Evolutionary conservation across 2,329 filamentous ascomycete genomes (phyloP).

Genomic region (Ceratocystis papillata): DNA sequence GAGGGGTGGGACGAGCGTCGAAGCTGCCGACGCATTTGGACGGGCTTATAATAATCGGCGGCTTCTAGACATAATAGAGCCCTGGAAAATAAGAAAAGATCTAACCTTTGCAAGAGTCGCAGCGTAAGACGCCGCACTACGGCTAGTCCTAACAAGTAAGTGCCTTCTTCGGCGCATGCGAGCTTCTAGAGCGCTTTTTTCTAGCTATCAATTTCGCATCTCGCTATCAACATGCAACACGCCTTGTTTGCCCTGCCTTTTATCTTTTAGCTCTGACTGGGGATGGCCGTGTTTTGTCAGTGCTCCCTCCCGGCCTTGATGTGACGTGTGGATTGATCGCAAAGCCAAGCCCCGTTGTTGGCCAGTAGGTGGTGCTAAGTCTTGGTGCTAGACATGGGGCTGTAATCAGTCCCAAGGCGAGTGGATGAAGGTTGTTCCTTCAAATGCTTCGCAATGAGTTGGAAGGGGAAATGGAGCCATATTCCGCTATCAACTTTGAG

Average conservation of each 20-base stretch:
- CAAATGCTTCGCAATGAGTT: slow-evolving; percentile 4
- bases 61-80: no score
- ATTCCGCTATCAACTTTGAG: background rate
- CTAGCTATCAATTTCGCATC: background rate
- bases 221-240: background rate
- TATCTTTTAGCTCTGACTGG: background rate
- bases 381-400: slow-evolving; percentile 9
- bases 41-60: background rate
- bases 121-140: background rate
- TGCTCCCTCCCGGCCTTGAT: slow-evolving; percentile 1
- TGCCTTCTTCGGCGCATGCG: background rate
- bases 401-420: background rate
- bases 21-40: background rate
- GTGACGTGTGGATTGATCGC: background rate
- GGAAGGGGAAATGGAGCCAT: background rate
- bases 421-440: slow-evolving; percentile 10
- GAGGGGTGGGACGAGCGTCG: background rate
- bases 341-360: background rate
- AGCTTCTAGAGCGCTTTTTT: background rate
- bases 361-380: background rate
- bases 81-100: no score
- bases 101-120: no score
- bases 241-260: background rate
- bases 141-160: no score
- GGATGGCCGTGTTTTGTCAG: background rate